These are phyloP conservation scores for Trametes versicolor DNA, from an alignment of 1,284 basidiomycete genomes.

Conservation along the genomic window DNA sequence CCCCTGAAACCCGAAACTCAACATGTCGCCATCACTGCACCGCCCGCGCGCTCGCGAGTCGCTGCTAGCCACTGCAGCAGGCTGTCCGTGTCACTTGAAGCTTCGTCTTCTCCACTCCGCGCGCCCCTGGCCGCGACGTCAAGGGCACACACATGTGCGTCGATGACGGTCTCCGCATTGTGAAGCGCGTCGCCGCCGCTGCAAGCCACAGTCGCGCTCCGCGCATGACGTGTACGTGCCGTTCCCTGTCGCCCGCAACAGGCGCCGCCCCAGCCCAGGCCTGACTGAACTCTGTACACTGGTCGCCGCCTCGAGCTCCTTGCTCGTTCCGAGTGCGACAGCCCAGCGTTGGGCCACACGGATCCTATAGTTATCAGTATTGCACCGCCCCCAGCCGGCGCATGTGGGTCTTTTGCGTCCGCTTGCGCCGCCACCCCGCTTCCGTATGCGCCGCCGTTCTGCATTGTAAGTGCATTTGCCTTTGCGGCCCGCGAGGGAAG, in stretches of 20 bases:
- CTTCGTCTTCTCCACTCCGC: conserved; percentile 21
- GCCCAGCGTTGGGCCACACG: background rate
- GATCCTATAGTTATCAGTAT: too few species aligned
- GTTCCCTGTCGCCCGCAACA: conserved; percentile 10
- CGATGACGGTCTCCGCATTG: conserved; percentile 21
- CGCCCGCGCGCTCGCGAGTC: conserved; percentile 31
- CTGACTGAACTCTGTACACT: conserved; percentile 10
- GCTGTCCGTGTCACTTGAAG: conserved; percentile 4
- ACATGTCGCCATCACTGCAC: conserved; percentile 34
- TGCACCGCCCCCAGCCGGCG: conserved; percentile 7
- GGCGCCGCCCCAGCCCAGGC: background rate
- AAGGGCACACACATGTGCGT: conserved; percentile 14
- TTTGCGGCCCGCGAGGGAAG: conserved; percentile 14
- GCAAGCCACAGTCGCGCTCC: conserved; percentile 5
- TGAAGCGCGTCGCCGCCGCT: background rate
- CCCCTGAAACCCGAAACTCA: conserved; percentile 36
- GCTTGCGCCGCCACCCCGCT: background rate
- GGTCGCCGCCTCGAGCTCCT: conserved; percentile 4
- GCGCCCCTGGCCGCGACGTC: conserved; percentile 28
- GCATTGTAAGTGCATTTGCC: background rate
- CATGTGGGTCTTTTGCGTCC: conserved; percentile 8
- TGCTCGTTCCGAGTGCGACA: conserved; percentile 1
- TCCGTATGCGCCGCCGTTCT: too few species aligned
- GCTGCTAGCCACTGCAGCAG: conserved; percentile 27
- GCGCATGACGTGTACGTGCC: conserved; percentile 14